Evolutionary conservation across 2,329 filamentous ascomycete species (phyloP), one percentile per base, ranked within the genome.

Genomic region (Diaporthe citri): DNA sequence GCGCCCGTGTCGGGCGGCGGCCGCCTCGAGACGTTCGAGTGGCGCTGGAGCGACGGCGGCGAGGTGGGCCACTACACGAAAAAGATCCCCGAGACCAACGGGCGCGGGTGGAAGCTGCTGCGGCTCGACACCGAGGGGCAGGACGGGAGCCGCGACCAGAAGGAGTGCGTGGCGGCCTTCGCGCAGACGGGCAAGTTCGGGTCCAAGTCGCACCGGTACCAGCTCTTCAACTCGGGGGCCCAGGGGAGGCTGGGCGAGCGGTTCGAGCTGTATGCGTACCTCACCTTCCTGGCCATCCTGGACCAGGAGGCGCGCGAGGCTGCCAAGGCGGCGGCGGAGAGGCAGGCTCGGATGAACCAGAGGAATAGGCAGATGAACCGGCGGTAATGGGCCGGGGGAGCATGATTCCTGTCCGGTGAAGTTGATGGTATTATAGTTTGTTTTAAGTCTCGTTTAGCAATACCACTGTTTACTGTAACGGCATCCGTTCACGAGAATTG

Each of bases 1-100:
- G 64, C 15, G 3, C 25, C 64, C 13, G 64, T 67, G 22, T 34
- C 22, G 10, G 28, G 20, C 46, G 25, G 46, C 8, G 22, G 46
- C 28, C 22, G 64, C 7, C 46, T 52, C 46, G 64, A 67, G 64
- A 52, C 64, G 46, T 67, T 67, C 34, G 64, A 67, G 64, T 67
- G 64, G 64, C 64, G 64, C 31, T 67, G 46, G 64, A 67, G 64
- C 64, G 31, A 67, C 64, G 64, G 64, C 46, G 64, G 62, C 62
- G 62, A 67, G 62, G 62, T 25, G 28, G 62, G 62, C 31, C 62
- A 67, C 64, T 67, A 67, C 46, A 52, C 46, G 3, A 51, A 36
- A 4, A n/a, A n/a, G 22, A 41, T 67, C 64, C 64, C 46, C 13
- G 46, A 67, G 31, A 67, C 64, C 10, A 67, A 36, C 15, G 64